Conservation (phyloP, 1,139 yeast genomes). For the Yamadazyma pseudoaaseri region DNA sequence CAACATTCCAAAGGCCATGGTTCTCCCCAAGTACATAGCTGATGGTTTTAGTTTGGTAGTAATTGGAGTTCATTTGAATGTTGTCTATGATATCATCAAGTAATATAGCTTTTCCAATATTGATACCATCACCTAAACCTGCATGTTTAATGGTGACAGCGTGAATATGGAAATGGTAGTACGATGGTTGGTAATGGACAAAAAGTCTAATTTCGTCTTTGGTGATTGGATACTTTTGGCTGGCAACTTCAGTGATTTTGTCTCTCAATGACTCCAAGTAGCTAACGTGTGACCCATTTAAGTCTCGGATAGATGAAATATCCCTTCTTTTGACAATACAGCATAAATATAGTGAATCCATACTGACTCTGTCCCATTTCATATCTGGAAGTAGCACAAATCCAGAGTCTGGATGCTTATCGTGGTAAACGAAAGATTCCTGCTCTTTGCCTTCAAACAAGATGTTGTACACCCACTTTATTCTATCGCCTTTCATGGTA, state of each 20-base stretch:
- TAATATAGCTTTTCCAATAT: slow-evolving; percentile 78
- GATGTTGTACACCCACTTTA: slow-evolving; percentile 91
- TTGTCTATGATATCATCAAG: slow-evolving; percentile 82
- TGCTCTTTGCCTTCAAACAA: slow-evolving; percentile 80
- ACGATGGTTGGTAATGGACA: slow-evolving; percentile 93
- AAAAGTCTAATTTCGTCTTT: slow-evolving; percentile 65
- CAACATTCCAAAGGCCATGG: slow-evolving; percentile 69
- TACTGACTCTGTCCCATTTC: slow-evolving; percentile 86
- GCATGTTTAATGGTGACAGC: slow-evolving; percentile 75
- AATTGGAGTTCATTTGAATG: slow-evolving; percentile 50
- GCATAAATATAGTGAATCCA: slow-evolving; percentile 72
- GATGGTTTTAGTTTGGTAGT: slow-evolving; percentile 38
- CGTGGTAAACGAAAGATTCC: slow-evolving; percentile 68
- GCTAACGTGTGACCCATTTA: slow-evolving; percentile 55
- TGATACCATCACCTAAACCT: slow-evolving; percentile 70
- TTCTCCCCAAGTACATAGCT: slow-evolving; percentile 70
- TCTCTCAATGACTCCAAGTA: slow-evolving; percentile 50
- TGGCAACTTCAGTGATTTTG: slow-evolving; percentile 47
- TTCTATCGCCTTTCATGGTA: slow-evolving; percentile 71
- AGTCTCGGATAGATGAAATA: slow-evolving; percentile 75
- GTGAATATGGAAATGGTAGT: slow-evolving; percentile 92
- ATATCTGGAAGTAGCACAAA: slow-evolving; percentile 72
- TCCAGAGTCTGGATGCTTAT: slow-evolving; percentile 54
- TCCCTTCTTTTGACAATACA: slow-evolving; percentile 74
- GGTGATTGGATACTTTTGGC: slow-evolving; percentile 35